phyloP scores from a whole-genome alignment of 2,329 filamentous ascomycete genomes.

The Verticillium albo-atrum region DNA sequence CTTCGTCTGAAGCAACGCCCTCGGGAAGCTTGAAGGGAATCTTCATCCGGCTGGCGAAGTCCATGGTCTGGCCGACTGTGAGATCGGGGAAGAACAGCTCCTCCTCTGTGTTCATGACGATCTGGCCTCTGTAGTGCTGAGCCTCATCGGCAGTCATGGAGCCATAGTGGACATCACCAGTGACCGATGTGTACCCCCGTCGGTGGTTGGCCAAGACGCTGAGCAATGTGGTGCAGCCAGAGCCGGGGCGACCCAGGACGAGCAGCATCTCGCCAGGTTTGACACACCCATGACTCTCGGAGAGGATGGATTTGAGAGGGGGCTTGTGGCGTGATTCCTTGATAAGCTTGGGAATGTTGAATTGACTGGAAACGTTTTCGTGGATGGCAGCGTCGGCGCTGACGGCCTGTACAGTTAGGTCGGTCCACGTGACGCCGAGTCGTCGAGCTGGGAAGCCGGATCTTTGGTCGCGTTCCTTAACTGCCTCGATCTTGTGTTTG shows the following conservation, averaged over 20 bases:
- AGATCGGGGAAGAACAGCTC: constrained; percentile 61
- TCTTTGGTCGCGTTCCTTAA: constrained; percentile 35
- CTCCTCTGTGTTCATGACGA: constrained; percentile 70
- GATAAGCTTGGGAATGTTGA: constrained; percentile 48
- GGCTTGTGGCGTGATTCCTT: constrained; percentile 50
- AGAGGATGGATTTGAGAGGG: constrained; percentile 60
- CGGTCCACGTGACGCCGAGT: constrained; percentile 61
- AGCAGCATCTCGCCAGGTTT: constrained; percentile 70
- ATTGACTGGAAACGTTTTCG: constrained; percentile 58
- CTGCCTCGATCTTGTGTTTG: constrained; percentile 41
- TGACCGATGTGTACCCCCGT: constrained; percentile 51
- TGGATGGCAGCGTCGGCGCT: constrained; percentile 59
- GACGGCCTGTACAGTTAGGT: constrained; percentile 58
- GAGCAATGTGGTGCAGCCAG: constrained; percentile 67
- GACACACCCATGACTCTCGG: constrained; percentile 63
- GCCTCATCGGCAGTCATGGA: constrained; percentile 41
- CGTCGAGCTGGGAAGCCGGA: constrained; percentile 43
- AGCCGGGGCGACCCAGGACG: constrained; percentile 63
- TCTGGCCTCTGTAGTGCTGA: constrained; percentile 50
- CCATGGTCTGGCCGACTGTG: constrained; percentile 66
- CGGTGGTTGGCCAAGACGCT: constrained; percentile 65
- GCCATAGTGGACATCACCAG: constrained; percentile 56
- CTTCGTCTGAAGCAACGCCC: constrained; percentile 34
- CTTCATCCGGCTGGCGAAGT: constrained; percentile 63
- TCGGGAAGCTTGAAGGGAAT: constrained; percentile 43